Evolutionary conservation across 805 yeast genomes (phyloP).

Genomic region (Groenewaldozyma salmanticensis): DNA sequence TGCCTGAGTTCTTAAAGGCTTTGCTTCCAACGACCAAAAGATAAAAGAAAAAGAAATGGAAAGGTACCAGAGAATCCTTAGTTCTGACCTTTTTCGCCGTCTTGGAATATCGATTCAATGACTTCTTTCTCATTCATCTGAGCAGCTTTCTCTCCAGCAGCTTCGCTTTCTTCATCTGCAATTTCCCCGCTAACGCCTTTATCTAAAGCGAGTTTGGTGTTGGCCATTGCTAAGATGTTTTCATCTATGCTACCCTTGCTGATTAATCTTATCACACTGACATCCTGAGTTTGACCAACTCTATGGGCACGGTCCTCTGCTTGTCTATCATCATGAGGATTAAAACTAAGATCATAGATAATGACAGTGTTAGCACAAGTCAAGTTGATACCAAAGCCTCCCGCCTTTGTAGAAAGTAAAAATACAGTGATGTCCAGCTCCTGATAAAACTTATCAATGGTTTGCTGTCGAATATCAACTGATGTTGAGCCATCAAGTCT

Average conservation of each 20-base stretch:
- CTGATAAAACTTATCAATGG: slow-evolving; percentile 82
- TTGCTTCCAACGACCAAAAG: no score
- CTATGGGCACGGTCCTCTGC: slow-evolving; percentile 99
- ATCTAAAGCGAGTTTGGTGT: slow-evolving; percentile 84
- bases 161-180: slow-evolving; percentile 12
- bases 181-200: slow-evolving; percentile 31
- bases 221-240: slow-evolving; percentile 75
- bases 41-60: no score
- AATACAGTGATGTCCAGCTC: slow-evolving; percentile 78
- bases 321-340: slow-evolving; percentile 97
- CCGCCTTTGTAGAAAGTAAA: slow-evolving; percentile 88
- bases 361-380: slow-evolving; percentile 92
- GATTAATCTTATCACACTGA: slow-evolving; percentile 66
- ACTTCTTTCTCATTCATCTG: slow-evolving; percentile 29
- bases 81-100: no score
- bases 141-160: slow-evolving; percentile 25
- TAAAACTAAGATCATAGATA: slow-evolving; percentile 87
- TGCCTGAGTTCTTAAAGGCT: no score
- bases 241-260: slow-evolving; percentile 77
- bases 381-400: slow-evolving; percentile 96
- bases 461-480: slow-evolving; percentile 85
- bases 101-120: slow-evolving; percentile 26
- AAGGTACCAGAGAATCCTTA: no score
- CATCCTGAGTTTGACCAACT: slow-evolving; percentile 87
- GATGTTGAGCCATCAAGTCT: slow-evolving; percentile 91